Evolutionary conservation across 805 yeast species (phyloP).

Genomic region (Kockiozyma suomiensis): DNA sequence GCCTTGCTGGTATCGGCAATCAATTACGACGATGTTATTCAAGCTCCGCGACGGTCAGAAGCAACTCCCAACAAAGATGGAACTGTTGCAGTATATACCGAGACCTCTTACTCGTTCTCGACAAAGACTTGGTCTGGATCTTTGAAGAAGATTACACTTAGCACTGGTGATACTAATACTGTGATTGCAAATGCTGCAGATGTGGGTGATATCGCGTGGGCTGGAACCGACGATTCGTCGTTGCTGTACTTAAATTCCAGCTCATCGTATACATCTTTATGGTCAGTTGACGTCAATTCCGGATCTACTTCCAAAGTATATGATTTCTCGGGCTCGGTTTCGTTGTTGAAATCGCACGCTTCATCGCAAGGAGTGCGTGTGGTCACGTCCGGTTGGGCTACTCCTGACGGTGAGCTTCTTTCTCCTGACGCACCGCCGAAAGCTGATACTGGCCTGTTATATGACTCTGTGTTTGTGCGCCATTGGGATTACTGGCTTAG

Average conservation of each 20-base stretch:
- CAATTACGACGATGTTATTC: constrained; percentile 27
- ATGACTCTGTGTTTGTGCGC: constrained; percentile 33
- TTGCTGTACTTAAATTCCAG: constrained; percentile 26
- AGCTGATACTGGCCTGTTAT: constrained; percentile 27
- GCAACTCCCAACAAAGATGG: constrained; percentile 29
- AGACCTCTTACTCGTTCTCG: constrained; percentile 24
- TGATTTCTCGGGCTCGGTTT: constrained; percentile 28
- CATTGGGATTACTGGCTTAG: constrained; percentile 39
- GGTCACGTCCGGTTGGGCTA: constrained; percentile 33
- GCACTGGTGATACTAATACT: constrained; percentile 2
- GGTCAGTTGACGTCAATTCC: constrained; percentile 18
- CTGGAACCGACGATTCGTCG: constrained; percentile 22
- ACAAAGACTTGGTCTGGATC: constrained; percentile 12
- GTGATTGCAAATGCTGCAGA: constrained; percentile 21
- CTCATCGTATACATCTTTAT: constrained; percentile 20
- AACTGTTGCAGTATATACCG: constrained; percentile 22
- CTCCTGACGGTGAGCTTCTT: constrained; percentile 24
- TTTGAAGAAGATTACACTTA: constrained; percentile 11
- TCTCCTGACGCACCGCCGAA: constrained; percentile 31
- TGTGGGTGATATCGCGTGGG: constrained; percentile 30
- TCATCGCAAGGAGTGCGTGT: constrained; percentile 26
- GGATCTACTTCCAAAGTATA: constrained; percentile 4
- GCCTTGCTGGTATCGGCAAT: constrained; percentile 14
- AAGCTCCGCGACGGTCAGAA: constrained; percentile 30
- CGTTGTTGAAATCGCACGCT: constrained; percentile 16